phyloP scores from a whole-genome alignment of 2,329 filamentous ascomycete species.

The Elsinoe australis region DNA sequence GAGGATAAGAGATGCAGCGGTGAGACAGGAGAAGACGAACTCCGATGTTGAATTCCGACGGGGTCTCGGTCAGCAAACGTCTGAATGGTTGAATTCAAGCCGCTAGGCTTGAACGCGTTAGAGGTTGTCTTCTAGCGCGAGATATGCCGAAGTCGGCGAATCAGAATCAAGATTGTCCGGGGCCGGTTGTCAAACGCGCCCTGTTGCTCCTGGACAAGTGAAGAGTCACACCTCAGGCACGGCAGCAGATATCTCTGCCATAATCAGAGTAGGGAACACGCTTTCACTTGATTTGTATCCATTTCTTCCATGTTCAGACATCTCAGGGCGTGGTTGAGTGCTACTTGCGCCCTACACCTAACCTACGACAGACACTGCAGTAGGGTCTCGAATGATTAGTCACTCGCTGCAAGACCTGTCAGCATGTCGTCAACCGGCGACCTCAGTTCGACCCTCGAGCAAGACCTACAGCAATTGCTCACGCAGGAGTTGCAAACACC shows the following conservation, averaged over 20 bases:
- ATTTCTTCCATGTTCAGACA: not conserved
- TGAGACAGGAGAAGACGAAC: conserved; percentile 1
- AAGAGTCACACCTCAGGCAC: not conserved
- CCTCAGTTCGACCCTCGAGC: not conserved
- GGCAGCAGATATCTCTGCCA: not conserved
- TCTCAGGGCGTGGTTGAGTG: not conserved
- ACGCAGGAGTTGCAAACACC: conserved; percentile 1
- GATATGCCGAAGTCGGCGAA: no score
- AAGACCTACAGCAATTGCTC: conserved; percentile 10
- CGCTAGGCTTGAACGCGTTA: no score
- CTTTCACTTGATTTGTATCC: not conserved
- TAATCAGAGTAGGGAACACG: not conserved
- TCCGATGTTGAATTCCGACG: not conserved
- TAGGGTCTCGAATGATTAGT: not conserved
- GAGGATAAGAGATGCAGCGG: no score
- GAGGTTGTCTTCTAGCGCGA: no score
- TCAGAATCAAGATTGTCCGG: no score
- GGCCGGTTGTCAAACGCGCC: not conserved
- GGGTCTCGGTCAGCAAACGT: conserved; percentile 4
- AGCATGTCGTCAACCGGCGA: conserved; percentile 12
- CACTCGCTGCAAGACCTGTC: not conserved
- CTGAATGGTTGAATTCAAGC: no score
- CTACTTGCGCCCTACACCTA: not conserved
- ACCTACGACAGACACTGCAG: not conserved
- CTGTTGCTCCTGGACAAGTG: not conserved